phyloP scores from a whole-genome alignment of 1,284 basidiomycete genomes.

The Clitocybe nebularis region DNA sequence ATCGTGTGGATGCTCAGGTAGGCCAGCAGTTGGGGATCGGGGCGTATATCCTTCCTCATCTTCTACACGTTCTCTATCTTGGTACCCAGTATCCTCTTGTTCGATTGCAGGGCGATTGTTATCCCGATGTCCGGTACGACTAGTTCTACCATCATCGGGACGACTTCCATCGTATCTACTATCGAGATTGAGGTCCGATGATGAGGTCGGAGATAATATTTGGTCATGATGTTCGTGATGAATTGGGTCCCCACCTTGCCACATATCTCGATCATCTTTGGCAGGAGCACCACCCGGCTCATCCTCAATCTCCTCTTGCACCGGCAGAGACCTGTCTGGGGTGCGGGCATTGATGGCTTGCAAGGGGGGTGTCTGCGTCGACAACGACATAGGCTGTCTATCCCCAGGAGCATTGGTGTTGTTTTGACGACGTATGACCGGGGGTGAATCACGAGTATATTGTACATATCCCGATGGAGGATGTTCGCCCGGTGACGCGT shows the following conservation, averaged over 20 bases:
- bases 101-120: slow-evolving; percentile 25
- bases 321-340: slow-evolving; percentile 70
- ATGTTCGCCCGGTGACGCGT: slow-evolving; percentile 50
- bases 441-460: slow-evolving; percentile 47
- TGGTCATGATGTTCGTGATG: slow-evolving; percentile 31
- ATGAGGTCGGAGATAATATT: slow-evolving; percentile 48
- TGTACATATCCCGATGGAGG: slow-evolving; percentile 41
- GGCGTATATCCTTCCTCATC: slow-evolving; percentile 62
- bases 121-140: slow-evolving; percentile 12
- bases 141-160: slow-evolving; percentile 27
- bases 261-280: slow-evolving; percentile 25
- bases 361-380: slow-evolving; percentile 54
- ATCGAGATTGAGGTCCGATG: slow-evolving; percentile 36
- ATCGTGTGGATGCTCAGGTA: slow-evolving; percentile 43
- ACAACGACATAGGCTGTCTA: slow-evolving; percentile 39
- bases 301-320: slow-evolving; percentile 75
- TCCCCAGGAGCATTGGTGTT: slow-evolving; percentile 30
- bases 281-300: slow-evolving; percentile 38
- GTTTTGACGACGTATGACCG: slow-evolving; percentile 32
- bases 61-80: slow-evolving; percentile 27
- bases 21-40: slow-evolving; percentile 58
- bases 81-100: slow-evolving; percentile 28
- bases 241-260: slow-evolving; percentile 30
- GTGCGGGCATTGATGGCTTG: slow-evolving; percentile 50
- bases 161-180: slow-evolving; percentile 47